Conservation (phyloP, 2,329 filamentous ascomycete species). For the Neobulgaria alba region DNA sequence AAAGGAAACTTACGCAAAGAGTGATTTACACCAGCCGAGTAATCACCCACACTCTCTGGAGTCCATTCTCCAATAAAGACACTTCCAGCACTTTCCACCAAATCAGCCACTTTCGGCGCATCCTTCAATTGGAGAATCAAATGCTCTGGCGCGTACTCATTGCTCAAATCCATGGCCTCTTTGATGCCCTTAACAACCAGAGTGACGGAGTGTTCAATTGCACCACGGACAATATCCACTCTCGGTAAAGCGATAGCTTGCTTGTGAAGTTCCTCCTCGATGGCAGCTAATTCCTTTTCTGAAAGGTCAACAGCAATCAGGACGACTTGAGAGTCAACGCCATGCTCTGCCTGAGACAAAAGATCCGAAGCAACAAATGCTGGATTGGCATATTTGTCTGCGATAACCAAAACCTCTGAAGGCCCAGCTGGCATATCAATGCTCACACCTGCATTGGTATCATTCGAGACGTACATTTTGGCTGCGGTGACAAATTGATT, state of each 20-base stretch:
- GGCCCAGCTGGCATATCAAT: conserved; percentile 99
- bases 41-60: conserved; percentile 94
- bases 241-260: conserved; percentile 83
- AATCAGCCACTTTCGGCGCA: conserved; percentile 62
- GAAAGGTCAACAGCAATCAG: conserved; percentile 75
- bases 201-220: conserved; percentile 87
- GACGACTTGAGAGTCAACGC: conserved; percentile 91
- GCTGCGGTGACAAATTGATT: conserved; percentile 98
- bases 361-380: conserved; percentile 94
- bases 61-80: conserved; percentile 97
- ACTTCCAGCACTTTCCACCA: conserved; percentile 88
- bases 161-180: conserved; percentile 75
- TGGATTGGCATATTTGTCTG: conserved; percentile 79
- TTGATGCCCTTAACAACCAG: conserved; percentile 63
- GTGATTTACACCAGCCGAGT: conserved; percentile 96
- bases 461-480: conserved; percentile 97
- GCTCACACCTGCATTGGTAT: conserved; percentile 87
- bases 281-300: conserved; percentile 65
- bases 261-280: conserved; percentile 82
- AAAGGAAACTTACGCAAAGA: conserved; percentile 68
- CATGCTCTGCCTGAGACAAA: conserved; percentile 92
- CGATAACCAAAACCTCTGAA: conserved; percentile 92
- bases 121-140: conserved; percentile 83
- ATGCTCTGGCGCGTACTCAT: conserved; percentile 93
- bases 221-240: conserved; percentile 84